Conservation (phyloP, 2,329 filamentous ascomycete genomes). For the Aureobasidium sp. region DNA sequence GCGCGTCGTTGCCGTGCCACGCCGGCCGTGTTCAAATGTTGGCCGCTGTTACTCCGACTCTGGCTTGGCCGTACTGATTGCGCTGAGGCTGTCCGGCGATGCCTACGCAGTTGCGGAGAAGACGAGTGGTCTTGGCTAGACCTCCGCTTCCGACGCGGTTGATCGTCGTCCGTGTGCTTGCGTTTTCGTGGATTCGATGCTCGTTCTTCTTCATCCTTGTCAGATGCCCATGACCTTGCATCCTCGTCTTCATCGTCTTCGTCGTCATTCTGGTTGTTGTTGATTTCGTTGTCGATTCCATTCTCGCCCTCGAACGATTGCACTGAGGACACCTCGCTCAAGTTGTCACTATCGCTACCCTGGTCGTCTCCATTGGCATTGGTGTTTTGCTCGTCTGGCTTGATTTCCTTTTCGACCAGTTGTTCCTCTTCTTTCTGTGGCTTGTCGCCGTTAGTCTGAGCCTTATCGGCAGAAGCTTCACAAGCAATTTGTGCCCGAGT, state of each 20-base stretch:
- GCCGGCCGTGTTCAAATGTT: neutral
- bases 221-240: conserved; percentile 18
- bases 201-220: conserved; percentile 16
- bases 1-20: conserved; percentile 30
- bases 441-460: conserved; percentile 33
- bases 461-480: conserved; percentile 11
- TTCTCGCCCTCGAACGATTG: conserved; percentile 19
- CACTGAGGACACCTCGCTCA: conserved; percentile 26
- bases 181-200: conserved; percentile 31
- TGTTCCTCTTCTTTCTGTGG: neutral
- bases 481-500: neutral
- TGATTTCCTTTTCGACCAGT: neutral
- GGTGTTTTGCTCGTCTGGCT: neutral
- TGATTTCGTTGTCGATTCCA: neutral
- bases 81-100: conserved; percentile 59
- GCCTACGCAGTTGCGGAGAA: conserved; percentile 53
- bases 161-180: conserved; percentile 23
- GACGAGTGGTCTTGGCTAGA: conserved; percentile 40
- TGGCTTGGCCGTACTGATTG: conserved; percentile 53
- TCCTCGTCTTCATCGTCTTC: conserved; percentile 15
- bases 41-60: conserved; percentile 30
- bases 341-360: conserved; percentile 27
- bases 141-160: conserved; percentile 14
- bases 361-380: neutral
- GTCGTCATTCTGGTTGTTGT: conserved; percentile 2